A percentile compares a stretch with the other conserved stretches of the same genome.
phyloP scores from a whole-genome alignment of 2,329 filamentous ascomycete genomes.

The Hymenoscyphus repandus region DNA sequence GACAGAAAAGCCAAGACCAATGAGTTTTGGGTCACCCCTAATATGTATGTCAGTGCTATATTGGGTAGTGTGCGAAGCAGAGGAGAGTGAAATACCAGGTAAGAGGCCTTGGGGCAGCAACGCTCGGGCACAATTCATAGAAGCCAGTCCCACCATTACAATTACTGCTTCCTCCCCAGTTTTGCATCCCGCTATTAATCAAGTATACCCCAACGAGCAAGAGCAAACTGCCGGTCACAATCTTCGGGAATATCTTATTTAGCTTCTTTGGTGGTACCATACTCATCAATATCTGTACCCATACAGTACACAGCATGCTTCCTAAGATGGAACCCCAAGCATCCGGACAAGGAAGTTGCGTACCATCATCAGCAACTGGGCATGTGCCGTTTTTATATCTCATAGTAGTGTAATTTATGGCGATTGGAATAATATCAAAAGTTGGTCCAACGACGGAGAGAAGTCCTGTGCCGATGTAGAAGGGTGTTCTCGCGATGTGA shows the following conservation, averaged over 20 bases:
- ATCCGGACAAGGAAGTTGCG: conserved; percentile 54
- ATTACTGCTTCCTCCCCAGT: conserved; percentile 64
- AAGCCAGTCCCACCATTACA: conserved; percentile 43
- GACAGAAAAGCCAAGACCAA: conserved; percentile 62
- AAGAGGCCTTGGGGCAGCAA: conserved; percentile 53
- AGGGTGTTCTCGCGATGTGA: conserved; percentile 57
- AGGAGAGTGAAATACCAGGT: conserved; percentile 37
- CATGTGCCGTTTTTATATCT: conserved; percentile 63
- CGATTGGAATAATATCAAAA: conserved; percentile 62
- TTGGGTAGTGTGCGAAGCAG: no score
- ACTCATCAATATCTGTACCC: conserved; percentile 57
- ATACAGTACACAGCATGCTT: conserved; percentile 43
- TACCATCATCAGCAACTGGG: conserved; percentile 50
- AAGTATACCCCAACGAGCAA: conserved; percentile 62
- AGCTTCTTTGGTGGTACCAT: conserved; percentile 57
- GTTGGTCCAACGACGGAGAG: conserved; percentile 65
- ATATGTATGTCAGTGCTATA: not conserved
- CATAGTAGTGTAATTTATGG: conserved; percentile 54
- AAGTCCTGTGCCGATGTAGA: conserved; percentile 59
- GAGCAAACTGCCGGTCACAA: conserved; percentile 64
- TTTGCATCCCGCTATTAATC: conserved; percentile 56
- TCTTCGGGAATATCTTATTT: conserved; percentile 60
- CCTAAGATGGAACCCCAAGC: conserved; percentile 63
- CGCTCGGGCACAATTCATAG: conserved; percentile 52
- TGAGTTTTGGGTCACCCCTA: conserved; percentile 56